Base-by-base conservation (phyloP, 2,329 filamentous ascomycete species). In the Huntiella savannae region DNA sequence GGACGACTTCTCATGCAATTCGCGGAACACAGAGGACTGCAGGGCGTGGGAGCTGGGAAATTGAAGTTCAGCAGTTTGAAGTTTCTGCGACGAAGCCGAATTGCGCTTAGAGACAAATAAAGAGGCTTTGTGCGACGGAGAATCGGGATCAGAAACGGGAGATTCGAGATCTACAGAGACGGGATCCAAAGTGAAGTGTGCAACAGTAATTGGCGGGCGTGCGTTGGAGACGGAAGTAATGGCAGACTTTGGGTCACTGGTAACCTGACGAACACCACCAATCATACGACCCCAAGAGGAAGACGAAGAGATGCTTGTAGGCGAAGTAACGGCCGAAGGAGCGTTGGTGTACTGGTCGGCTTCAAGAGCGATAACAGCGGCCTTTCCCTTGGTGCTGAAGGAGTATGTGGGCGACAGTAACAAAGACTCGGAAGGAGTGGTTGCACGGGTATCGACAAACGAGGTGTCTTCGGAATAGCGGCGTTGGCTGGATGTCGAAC, bases 231-330 rank as follows among this genome's bases (percentile, higher is more conserved):
- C 34, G 35, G 43, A n/a, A 36, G 40, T 43, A 7, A 43, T 34
- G 3, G 8, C 8, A 32, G 44, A 17, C 45, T 52, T 47, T 37
- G 52, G 17, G 15, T 50, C 36, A 34, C 37, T 43, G 33, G 62
- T 61, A 13, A 74, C 69, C 55, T 70, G 71, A 47, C 71, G 70
- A 49, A 75, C 55, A 45, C 70, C 71, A 52, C 71, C 70, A 40
- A 68, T 61, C 56, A 75, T 63, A 52, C 66, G 67, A 54, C 70
- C 69, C 55, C 68, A 71, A 65, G 67, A 71, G 7, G 48, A 47
- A 19, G 43, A 40, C 10, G 44, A 46, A 70, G 64, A 12, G 68
- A 61, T 16, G 22, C 22, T 28, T 7, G 22, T 28, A 55, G 52
- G 13, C 50, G 48, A 40, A 46, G 33, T 52, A 44, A 44, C 50